Evolutionary conservation across 2,329 filamentous ascomycete species (phyloP).

Genomic region (Fusarium sp.): DNA sequence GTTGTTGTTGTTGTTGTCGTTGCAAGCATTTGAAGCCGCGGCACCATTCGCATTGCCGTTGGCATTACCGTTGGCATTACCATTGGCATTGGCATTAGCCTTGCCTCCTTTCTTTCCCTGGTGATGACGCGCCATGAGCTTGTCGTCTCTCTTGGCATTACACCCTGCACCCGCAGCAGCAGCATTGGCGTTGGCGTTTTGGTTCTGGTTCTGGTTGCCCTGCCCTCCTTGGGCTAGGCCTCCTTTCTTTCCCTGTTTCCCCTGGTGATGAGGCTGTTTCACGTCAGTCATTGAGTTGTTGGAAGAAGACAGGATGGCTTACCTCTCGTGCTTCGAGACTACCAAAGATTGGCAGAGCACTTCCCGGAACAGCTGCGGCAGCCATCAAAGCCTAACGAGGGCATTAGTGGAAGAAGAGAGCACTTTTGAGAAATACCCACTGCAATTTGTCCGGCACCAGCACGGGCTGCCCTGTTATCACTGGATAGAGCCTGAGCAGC

Average conservation of each 20-base stretch:
- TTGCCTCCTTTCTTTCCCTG: conserved; percentile 13
- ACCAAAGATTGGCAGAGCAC: background rate
- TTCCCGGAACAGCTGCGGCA: background rate
- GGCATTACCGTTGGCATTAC: background rate
- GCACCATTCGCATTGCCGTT: background rate
- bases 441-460: background rate
- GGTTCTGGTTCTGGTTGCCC: background rate
- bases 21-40: background rate
- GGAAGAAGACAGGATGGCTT: accelerated
- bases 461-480: background rate
- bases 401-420: background rate
- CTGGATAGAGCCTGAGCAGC: background rate
- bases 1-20: background rate
- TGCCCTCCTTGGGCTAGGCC: background rate
- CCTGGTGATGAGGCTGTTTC: background rate
- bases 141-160: conserved; percentile 17
- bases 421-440: accelerated
- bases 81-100: conserved; percentile 6
- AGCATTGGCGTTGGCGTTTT: background rate
- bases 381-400: background rate
- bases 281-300: background rate
- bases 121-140: conserved; percentile 15
- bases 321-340: background rate
- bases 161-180: conserved; percentile 7
- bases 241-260: background rate